Evolutionary conservation across 2,329 filamentous ascomycete species (phyloP).

Genomic region (Ascomycota sp.): DNA sequence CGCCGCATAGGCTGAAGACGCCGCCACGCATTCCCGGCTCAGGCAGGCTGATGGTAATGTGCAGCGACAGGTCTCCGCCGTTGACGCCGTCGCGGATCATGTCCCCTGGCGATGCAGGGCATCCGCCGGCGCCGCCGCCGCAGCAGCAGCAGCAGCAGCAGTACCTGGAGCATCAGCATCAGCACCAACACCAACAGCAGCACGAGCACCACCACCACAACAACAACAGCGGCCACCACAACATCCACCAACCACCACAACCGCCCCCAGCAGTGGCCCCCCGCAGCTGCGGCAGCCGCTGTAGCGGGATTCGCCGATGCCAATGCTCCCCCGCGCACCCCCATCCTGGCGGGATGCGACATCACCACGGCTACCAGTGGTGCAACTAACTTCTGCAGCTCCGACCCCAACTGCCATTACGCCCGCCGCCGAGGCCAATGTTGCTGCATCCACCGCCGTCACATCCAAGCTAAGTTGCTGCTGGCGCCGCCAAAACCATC

Average conservation of each 20-base stretch:
- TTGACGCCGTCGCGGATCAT: too few relatives aligned
- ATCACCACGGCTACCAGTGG: neutral
- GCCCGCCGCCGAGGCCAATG: neutral
- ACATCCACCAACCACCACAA: neutral
- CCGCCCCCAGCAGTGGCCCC: neutral
- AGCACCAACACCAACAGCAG: neutral
- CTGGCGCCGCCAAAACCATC: neutral
- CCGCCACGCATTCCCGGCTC: neutral
- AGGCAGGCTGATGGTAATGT: too few relatives aligned
- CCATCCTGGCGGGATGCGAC: neutral
- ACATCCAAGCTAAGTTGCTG: neutral
- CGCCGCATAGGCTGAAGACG: too few relatives aligned
- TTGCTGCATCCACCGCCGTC: neutral
- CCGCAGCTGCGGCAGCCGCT: neutral
- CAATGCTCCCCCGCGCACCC: neutral
- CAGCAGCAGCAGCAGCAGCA: slow-evolving; percentile 1
- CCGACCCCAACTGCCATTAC: neutral
- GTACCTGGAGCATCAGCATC: neutral
- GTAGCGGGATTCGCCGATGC: slow-evolving; percentile 1
- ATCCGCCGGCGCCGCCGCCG: neutral
- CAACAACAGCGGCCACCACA: neutral
- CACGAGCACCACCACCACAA: neutral
- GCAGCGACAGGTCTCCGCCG: too few relatives aligned
- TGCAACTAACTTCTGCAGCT: neutral
- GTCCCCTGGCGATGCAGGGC: too few relatives aligned